Conservation (phyloP, 2,329 filamentous ascomycete genomes). For the Aspergillus viridinutans region DNA sequence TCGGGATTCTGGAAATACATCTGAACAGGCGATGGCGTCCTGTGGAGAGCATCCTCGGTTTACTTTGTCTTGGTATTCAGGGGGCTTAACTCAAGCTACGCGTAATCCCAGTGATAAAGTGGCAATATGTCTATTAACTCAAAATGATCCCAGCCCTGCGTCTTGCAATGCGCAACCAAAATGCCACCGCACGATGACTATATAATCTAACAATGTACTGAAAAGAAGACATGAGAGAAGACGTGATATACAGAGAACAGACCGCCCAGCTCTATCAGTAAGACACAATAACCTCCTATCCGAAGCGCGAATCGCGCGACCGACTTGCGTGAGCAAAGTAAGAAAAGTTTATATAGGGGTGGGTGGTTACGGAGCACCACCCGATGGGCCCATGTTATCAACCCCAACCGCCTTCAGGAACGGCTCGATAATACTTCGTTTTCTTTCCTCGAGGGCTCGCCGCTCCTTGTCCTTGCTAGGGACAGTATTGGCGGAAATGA, state of each 20-base stretch:
- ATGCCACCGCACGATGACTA: background rate
- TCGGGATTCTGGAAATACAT: background rate
- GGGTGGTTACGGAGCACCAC: constrained; percentile 15
- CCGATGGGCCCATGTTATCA: constrained; percentile 32
- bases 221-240: background rate
- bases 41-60: background rate
- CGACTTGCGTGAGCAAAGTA: background rate
- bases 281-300: background rate
- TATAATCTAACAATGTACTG: background rate
- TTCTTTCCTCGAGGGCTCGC: constrained; percentile 59
- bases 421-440: constrained; percentile 63
- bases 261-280: background rate
- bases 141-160: background rate
- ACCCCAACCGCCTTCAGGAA: constrained; percentile 53
- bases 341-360: background rate
- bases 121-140: background rate
- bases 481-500: constrained; percentile 52
- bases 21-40: background rate
- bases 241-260: background rate
- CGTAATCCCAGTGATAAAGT: background rate
- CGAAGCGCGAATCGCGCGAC: too few relatives aligned
- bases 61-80: background rate
- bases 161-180: background rate
- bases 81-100: background rate
- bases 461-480: constrained; percentile 54